Base-by-base conservation (phyloP, 164 flowering plant genomes). In the Sextonia rubra region DNA sequence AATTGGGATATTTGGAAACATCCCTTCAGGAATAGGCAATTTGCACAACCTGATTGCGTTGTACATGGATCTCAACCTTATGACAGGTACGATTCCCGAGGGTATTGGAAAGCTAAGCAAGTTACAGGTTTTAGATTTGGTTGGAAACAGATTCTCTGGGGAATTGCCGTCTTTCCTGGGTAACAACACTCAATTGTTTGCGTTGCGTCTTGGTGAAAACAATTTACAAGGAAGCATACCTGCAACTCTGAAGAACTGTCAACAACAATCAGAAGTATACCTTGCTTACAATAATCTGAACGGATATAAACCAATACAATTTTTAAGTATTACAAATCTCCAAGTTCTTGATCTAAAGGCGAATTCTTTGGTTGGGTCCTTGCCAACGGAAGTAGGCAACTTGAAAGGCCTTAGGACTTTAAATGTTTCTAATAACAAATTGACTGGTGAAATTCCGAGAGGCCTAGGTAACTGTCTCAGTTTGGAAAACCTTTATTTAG, bases 1-100 rank as follows among this genome's bases (percentile, higher is more conserved):
- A 85, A 85, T n/a, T 64, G 24, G 15, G 25, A 68, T 85, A 0
- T 27, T 26, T 22, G 85, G 87, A 66, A 74, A 23, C 58, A 68
- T 85, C 20, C 87, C n/a, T n/a, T n/a, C n/a, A n/a, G n/a, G n/a
- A n/a, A n/a, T n/a, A n/a, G n/a, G n/a, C n/a, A n/a, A n/a, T n/a
- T n/a, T n/a, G n/a, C n/a, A n/a, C n/a, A 1, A 49, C 64, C 47
- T 85, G 23, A 60, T 12, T 12, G 4, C 20, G 27, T 17, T 85
- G 11, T 29, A 18, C 4, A 14, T 83, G 68, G 63, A 68, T 3
- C 12, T 12, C 0, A 60, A 20, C 22, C 18, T 52, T 52, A 3
- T 52, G 18, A 52, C 58, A 29, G 80, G 80, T 26, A 2, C 30
- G 2, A 74, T 78, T 52, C 77, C 80, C 18, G 2, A 14, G 12